A percentile compares a stretch with the other conserved stretches of the same genome.
These are phyloP conservation scores for Copromyces sp. DNA, from an alignment of 495 filamentous ascomycete species.

Conservation along the genomic window DNA sequence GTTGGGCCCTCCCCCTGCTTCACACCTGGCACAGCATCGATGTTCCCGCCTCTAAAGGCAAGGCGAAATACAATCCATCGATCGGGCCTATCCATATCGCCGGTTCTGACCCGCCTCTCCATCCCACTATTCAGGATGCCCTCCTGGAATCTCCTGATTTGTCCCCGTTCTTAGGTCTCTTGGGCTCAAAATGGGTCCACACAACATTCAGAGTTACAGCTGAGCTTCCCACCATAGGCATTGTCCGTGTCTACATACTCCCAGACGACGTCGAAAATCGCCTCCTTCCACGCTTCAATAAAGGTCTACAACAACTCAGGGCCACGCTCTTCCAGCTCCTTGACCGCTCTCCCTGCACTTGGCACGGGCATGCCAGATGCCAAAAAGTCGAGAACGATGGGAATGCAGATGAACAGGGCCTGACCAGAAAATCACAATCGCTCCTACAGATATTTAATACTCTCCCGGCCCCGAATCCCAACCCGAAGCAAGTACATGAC, in stretches of 20 bases:
- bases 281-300: conserved; percentile 33
- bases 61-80: not conserved
- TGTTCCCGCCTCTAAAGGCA: not conserved
- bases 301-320: conserved; percentile 34
- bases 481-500: conserved; percentile 41
- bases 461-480: conserved; percentile 59
- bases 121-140: conserved; percentile 25
- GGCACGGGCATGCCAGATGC: conserved; percentile 35
- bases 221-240: conserved; percentile 10
- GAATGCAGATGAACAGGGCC: conserved; percentile 26
- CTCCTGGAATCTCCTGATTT: conserved; percentile 18
- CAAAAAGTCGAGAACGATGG: not conserved
- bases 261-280: conserved; percentile 53
- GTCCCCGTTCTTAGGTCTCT: conserved; percentile 15
- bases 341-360: conserved; percentile 46
- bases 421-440: conserved; percentile 28
- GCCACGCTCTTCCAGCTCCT: conserved; percentile 42
- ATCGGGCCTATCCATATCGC: not conserved
- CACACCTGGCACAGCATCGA: conserved; percentile 17
- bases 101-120: conserved; percentile 4
- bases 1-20: not conserved
- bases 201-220: conserved; percentile 23
- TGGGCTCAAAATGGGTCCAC: conserved; percentile 31
- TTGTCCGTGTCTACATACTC: conserved; percentile 53
- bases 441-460: conserved; percentile 84